phyloP scores from a whole-genome alignment of 1,139 yeast species.

The Tardiomyces depauwii region DNA sequence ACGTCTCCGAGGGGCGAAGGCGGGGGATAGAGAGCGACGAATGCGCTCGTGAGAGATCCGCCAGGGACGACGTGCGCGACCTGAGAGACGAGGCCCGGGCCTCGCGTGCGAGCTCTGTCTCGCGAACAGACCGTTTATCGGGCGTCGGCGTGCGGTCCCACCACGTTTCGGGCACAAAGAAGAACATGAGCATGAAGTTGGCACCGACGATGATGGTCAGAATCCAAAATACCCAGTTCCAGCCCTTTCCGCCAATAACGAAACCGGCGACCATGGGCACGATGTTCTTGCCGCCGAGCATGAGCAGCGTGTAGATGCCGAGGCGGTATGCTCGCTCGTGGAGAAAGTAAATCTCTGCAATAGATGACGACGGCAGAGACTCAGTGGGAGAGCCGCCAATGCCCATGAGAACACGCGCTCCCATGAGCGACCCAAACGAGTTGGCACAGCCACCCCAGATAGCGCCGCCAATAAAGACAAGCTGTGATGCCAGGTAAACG shows the following conservation, averaged over 20 bases:
- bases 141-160: slow-evolving; percentile 49
- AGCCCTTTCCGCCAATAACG: slow-evolving; percentile 37
- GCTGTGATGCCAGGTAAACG: slow-evolving; percentile 40
- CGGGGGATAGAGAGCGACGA: no score
- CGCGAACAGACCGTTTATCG: slow-evolving; percentile 37
- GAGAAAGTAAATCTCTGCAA: slow-evolving; percentile 52
- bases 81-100: slow-evolving; percentile 19
- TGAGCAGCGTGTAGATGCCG: slow-evolving; percentile 49
- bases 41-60: not conserved
- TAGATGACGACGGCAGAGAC: slow-evolving; percentile 49
- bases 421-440: slow-evolving; percentile 40
- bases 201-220: slow-evolving; percentile 42
- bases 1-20: no score
- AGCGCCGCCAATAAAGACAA: slow-evolving; percentile 41
- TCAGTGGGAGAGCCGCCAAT: slow-evolving; percentile 54
- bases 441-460: slow-evolving; percentile 44
- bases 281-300: slow-evolving; percentile 52
- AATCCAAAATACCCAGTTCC: slow-evolving; percentile 58
- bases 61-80: slow-evolving; percentile 1
- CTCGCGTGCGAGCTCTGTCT: slow-evolving; percentile 38
- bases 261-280: slow-evolving; percentile 48
- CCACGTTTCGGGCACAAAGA: slow-evolving; percentile 56
- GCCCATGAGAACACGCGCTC: slow-evolving; percentile 47
- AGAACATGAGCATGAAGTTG: slow-evolving; percentile 34
- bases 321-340: slow-evolving; percentile 57